Evolutionary conservation across 805 yeast genomes (phyloP).

Genomic region (Kregervanrija fluxuum): DNA sequence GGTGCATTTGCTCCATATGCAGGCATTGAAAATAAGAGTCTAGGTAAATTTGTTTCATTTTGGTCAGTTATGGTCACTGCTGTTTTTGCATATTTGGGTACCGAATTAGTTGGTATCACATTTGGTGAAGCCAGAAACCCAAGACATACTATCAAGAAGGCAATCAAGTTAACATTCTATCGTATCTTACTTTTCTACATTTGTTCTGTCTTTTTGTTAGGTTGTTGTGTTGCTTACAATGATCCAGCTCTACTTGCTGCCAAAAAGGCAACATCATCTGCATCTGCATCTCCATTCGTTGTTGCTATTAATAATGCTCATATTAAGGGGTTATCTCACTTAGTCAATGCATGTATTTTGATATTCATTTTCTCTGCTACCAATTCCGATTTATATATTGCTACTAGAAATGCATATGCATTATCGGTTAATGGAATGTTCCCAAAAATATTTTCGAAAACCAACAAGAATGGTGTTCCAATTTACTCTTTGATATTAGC

Average conservation of each 20-base stretch:
- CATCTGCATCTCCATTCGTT: constrained; percentile 79
- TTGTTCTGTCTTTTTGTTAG: constrained; percentile 44
- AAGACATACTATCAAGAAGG: constrained; percentile 42
- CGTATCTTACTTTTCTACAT: constrained; percentile 49
- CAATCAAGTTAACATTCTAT: constrained; percentile 45
- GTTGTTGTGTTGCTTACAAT: constrained; percentile 49
- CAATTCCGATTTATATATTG: constrained; percentile 71
- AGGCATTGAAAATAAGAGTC: constrained; percentile 32
- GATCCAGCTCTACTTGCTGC: constrained; percentile 39
- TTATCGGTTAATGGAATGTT: constrained; percentile 69
- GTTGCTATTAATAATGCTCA: constrained; percentile 67
- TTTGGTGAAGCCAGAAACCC: constrained; percentile 44
- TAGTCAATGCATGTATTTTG: constrained; percentile 72
- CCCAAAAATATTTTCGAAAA: constrained; percentile 56
- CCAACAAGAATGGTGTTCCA: constrained; percentile 70
- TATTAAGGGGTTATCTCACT: constrained; percentile 61
- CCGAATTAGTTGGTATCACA: constrained; percentile 44
- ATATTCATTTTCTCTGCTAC: constrained; percentile 76
- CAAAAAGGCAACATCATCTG: constrained; percentile 40
- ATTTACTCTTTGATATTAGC: constrained; percentile 45
- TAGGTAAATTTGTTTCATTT: constrained; percentile 30
- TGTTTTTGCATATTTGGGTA: constrained; percentile 42
- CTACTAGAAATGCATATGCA: constrained; percentile 69
- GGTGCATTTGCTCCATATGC: constrained; percentile 37
- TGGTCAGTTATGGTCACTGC: constrained; percentile 49